Evolutionary conservation across 2,329 filamentous ascomycete genomes (phyloP).

Genomic region (Epicoccum nigrum): DNA sequence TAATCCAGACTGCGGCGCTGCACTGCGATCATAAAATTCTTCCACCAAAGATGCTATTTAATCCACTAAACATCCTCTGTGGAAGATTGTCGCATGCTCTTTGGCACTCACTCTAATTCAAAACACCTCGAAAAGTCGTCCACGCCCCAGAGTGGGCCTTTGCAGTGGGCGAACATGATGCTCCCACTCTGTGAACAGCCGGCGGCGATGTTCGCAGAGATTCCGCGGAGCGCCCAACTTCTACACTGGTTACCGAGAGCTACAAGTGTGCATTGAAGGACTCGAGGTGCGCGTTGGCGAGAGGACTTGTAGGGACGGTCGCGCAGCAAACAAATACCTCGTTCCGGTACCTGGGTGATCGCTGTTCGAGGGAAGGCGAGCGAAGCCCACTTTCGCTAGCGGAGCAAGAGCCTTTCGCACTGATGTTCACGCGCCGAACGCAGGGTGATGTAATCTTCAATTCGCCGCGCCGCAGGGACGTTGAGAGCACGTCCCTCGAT

Average conservation of each 20-base stretch:
- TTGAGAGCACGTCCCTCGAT: conserved; percentile 13
- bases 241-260: conserved; percentile 26
- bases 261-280: conserved; percentile 23
- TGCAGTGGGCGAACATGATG: conserved; percentile 63
- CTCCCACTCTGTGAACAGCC: conserved; percentile 18
- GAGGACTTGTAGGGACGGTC: not conserved
- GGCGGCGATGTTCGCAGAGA: conserved; percentile 19
- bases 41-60: not conserved
- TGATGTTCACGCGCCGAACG: conserved; percentile 17
- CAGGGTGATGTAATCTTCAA: conserved; percentile 21
- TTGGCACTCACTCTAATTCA: conserved; percentile 66
- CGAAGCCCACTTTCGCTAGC: conserved; percentile 10
- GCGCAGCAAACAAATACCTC: conserved; percentile 17
- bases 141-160: conserved; percentile 62
- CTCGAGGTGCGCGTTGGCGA: conserved; percentile 8
- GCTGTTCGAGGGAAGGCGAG: conserved; percentile 15
- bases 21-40: conserved; percentile 4
- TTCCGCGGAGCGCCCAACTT: conserved; percentile 23
- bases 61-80: not conserved
- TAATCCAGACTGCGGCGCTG: not conserved
- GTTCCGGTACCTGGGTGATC: conserved; percentile 12
- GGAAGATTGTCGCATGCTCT: not conserved
- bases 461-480: conserved; percentile 5
- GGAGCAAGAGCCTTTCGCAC: conserved; percentile 17
- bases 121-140: conserved; percentile 70